phyloP scores from a whole-genome alignment of 2,329 filamentous ascomycete genomes.

The Fusarium burgessii region DNA sequence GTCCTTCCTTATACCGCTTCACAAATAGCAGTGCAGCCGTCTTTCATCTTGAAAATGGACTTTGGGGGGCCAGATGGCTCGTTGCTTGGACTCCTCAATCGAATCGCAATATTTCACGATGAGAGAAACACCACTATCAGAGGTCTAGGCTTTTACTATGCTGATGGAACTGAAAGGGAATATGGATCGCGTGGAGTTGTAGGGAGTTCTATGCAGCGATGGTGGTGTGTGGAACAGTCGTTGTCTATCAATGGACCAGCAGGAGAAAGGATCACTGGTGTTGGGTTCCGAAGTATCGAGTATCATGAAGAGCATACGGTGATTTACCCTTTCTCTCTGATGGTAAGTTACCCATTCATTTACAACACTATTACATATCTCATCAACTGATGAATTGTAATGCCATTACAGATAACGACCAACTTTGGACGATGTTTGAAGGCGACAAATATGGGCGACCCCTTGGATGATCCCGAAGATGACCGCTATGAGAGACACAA shows the following conservation, averaged over 20 bases:
- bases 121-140: accelerated
- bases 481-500: neutral
- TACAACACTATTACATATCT: no score
- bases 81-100: neutral
- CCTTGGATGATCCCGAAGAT: no score
- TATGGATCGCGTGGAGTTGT: neutral
- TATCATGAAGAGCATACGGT: accelerated
- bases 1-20: accelerated
- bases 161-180: neutral
- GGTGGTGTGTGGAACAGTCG: conserved; percentile 2
- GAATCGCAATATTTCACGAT: neutral
- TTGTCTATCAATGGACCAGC: conserved; percentile 5
- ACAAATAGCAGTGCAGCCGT: accelerated
- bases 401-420: neutral
- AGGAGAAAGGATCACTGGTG: conserved; percentile 5
- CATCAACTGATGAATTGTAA: no score
- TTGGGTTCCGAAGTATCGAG: neutral
- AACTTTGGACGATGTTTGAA: neutral
- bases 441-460: neutral
- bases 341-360: neutral
- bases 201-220: neutral
- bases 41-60: conserved; percentile 13
- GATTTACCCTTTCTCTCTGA: neutral
- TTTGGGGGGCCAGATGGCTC: conserved; percentile 4
- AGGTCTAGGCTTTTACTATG: conserved; percentile 15